A percentile compares a stretch with the other conserved stretches of the same genome.
Evolutionary conservation across 805 yeast species (phyloP).

Genomic region (Teunomyces tritomae): DNA sequence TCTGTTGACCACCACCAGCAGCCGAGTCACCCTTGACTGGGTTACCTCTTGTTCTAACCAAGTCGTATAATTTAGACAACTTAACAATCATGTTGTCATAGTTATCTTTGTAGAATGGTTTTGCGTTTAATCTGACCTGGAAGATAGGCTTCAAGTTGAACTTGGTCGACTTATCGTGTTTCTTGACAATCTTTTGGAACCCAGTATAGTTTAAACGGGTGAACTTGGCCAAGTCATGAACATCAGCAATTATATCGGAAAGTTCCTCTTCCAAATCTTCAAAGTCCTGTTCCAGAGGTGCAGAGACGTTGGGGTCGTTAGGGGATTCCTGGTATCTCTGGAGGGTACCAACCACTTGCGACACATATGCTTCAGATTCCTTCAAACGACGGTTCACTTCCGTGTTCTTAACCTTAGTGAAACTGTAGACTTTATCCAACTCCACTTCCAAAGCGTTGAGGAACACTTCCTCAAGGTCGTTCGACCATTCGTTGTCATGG

Average conservation of each 20-base stretch:
- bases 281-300: conserved; percentile 42
- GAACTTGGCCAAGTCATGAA: conserved; percentile 93
- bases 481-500: conserved; percentile 65
- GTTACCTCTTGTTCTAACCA: conserved; percentile 93
- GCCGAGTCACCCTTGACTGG: conserved; percentile 93
- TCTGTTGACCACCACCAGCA: conserved; percentile 98
- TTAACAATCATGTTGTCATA: conserved; percentile 87
- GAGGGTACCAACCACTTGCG: conserved; percentile 55
- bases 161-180: conserved; percentile 87
- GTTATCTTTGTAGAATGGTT: conserved; percentile 94
- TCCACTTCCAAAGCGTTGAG: conserved; percentile 73
- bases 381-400: conserved; percentile 85
- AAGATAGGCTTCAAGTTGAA: conserved; percentile 81
- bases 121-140: conserved; percentile 87
- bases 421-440: conserved; percentile 88
- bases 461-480: conserved; percentile 77
- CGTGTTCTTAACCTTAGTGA: conserved; percentile 82
- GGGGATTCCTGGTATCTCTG: conserved; percentile 23
- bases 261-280: conserved; percentile 44
- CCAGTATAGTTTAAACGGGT: conserved; percentile 94
- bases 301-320: conserved; percentile 38
- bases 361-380: conserved; percentile 72
- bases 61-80: conserved; percentile 82
- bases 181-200: conserved; percentile 92
- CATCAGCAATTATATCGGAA: conserved; percentile 88